These are phyloP conservation scores for Colletotrichum euphorbiae DNA, from an alignment of 2,329 filamentous ascomycete genomes.

Conservation along the genomic window DNA sequence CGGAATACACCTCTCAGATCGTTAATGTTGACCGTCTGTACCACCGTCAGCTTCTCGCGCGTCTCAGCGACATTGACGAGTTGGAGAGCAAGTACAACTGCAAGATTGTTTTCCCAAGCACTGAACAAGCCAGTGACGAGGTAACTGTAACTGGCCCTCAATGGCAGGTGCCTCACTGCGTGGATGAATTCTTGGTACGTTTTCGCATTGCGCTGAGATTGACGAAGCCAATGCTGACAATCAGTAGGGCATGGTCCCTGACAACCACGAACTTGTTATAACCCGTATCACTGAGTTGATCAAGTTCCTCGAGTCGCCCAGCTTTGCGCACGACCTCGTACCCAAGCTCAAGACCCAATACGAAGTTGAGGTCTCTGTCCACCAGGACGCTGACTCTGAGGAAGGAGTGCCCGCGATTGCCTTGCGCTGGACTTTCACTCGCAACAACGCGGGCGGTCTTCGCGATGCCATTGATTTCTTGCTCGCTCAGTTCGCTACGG, in stretches of 20 bases:
- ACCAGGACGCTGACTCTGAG: slow-evolving; percentile 70
- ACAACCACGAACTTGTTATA: slow-evolving; percentile 92
- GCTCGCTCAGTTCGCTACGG: slow-evolving; percentile 84
- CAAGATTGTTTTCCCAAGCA: slow-evolving; percentile 98
- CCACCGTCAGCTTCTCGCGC: slow-evolving; percentile 91
- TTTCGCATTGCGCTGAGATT: background rate
- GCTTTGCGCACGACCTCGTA: slow-evolving; percentile 83
- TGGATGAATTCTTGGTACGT: slow-evolving; percentile 88
- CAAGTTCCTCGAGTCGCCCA: slow-evolving; percentile 82
- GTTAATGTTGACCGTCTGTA: slow-evolving; percentile 95
- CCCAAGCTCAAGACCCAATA: slow-evolving; percentile 91
- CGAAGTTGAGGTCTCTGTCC: slow-evolving; percentile 86
- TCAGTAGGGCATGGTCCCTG: slow-evolving; percentile 89
- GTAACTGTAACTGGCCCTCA: slow-evolving; percentile 96
- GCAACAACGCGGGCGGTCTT: slow-evolving; percentile 95
- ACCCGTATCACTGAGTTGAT: slow-evolving; percentile 80
- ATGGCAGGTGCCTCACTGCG: slow-evolving; percentile 97
- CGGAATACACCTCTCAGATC: slow-evolving; percentile 94
- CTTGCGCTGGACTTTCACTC: slow-evolving; percentile 85
- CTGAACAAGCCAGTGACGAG: slow-evolving; percentile 95
- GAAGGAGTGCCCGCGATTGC: slow-evolving; percentile 69
- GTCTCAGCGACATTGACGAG: slow-evolving; percentile 89
- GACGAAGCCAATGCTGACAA: slow-evolving; percentile 14
- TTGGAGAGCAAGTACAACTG: slow-evolving; percentile 99
- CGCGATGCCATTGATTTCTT: slow-evolving; percentile 97